phyloP scores from a whole-genome alignment of 495 filamentous ascomycete species.

The Platismatia glauca region DNA sequence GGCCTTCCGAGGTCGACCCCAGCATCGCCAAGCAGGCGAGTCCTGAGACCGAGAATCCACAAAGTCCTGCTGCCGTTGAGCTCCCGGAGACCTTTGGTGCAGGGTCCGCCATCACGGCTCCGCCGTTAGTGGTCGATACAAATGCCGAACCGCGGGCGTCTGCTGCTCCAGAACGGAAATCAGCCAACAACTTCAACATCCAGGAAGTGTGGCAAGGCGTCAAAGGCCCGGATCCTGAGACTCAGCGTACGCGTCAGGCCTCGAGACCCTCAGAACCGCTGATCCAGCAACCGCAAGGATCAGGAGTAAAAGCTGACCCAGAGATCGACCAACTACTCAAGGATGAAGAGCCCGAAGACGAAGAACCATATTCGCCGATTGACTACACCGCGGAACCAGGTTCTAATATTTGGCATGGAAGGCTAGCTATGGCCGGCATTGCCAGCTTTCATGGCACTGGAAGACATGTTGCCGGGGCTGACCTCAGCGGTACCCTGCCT shows the following conservation, averaged over 20 bases:
- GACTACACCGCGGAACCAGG: slow-evolving; percentile 54
- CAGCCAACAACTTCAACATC: slow-evolving; percentile 55
- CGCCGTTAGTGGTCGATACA: slow-evolving; percentile 42
- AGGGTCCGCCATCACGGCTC: slow-evolving; percentile 25
- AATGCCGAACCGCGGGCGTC: slow-evolving; percentile 26
- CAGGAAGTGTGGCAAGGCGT: slow-evolving; percentile 62
- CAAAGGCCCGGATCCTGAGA: slow-evolving; percentile 42
- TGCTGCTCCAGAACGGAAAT: slow-evolving; percentile 31
- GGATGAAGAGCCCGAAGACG: slow-evolving; percentile 74
- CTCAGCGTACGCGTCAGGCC: slow-evolving; percentile 27
- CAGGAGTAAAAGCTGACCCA: slow-evolving; percentile 57
- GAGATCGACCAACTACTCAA: slow-evolving; percentile 86
- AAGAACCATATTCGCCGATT: slow-evolving; percentile 77
- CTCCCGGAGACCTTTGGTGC: slow-evolving; percentile 25
- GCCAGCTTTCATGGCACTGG: slow-evolving; percentile 66
- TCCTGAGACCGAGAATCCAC: slow-evolving; percentile 32
- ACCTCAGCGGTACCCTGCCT: slow-evolving; percentile 50
- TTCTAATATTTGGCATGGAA: slow-evolving; percentile 68
- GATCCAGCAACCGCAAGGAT: slow-evolving; percentile 30
- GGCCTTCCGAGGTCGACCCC: slow-evolving; percentile 32
- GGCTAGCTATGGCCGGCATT: slow-evolving; percentile 64
- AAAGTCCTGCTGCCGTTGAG: slow-evolving; percentile 27
- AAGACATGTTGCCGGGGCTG: slow-evolving; percentile 74
- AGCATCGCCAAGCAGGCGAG: slow-evolving; percentile 25
- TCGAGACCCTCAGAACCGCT: slow-evolving; percentile 38